Evolutionary conservation across 441 rosid species (phyloP), one percentile per base, ranked within the genome.

Genomic region (Adansonia grandidieri): DNA sequence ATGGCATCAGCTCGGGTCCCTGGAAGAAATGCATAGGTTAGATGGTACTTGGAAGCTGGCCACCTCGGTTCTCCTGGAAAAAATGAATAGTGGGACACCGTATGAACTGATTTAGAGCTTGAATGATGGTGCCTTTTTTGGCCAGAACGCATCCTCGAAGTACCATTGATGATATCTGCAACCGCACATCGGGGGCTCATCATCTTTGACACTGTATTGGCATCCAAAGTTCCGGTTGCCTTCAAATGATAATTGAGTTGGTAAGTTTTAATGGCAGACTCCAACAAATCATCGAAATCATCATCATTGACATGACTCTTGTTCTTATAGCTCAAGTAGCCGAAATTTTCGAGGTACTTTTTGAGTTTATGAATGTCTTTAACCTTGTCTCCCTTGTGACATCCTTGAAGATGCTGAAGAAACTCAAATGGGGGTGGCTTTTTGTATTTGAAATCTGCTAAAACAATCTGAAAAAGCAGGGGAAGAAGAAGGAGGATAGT

Each of bases 261-360:
- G 71, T 86, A 85, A 14, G 76, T 82, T 74, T 58, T 70, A 50
- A 88, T 6, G 5, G 89, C 88, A 0, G 68, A 61, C 57, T 82
- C 82, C n/a, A 88, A 72, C 0, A 45, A 14, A 14, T 84, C 79
- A 54, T 88, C 87, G 65, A 86, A 86, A 17, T 75, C 73, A 17
- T 84, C 71, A 5, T 82, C 82, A 9, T 69, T 6, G 19, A 57
- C 74, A 7, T 67, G 62, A 17, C 61, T 56, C 32, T 50, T 22
- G 73, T 45, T 68, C 19, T 56, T 67, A 20, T 79, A 47, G 28
- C 48, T 42, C 53, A 80, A 50, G 82, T 82, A 85, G 47, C 85
- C 86, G 5, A 83, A 76, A 4, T 45, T 47, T 14, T 80, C 63
- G 2, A 80, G 80, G 67, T 80, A 78, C 2, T 76, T 58, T 72